Percentiles rank a stretch among this genome's conserved stretches.
phyloP scores from a whole-genome alignment of 208 protist genomes.

The Crithidia mellificae region DNA sequence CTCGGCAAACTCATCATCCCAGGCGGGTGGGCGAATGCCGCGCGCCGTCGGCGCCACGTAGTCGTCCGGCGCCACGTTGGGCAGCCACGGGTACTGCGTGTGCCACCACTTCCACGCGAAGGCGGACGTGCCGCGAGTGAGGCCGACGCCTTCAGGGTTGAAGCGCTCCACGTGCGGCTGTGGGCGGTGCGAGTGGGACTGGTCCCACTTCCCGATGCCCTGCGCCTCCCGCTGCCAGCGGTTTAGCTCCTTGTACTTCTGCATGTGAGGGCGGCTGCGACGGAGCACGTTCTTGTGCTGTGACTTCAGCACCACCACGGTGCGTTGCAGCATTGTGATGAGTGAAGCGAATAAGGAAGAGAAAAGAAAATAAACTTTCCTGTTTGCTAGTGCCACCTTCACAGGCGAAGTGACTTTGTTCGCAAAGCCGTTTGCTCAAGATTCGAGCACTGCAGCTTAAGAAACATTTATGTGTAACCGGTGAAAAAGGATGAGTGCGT shows the following conservation, averaged over 20 bases:
- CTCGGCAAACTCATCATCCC: slow-evolving; percentile 79
- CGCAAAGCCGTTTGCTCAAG: no score
- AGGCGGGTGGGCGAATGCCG: slow-evolving; percentile 62
- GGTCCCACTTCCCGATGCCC: slow-evolving; percentile 89
- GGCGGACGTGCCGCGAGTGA: slow-evolving; percentile 80
- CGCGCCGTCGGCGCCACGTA: slow-evolving; percentile 39
- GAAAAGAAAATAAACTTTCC: no score
- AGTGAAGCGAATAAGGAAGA: no score
- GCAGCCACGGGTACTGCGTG: slow-evolving; percentile 90
- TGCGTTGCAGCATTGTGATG: slow-evolving; percentile 41
- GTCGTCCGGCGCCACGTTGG: slow-evolving; percentile 72
- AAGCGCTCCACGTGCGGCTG: slow-evolving; percentile 82
- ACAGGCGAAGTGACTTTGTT: no score
- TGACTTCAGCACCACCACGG: slow-evolving; percentile 56
- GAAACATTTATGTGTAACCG: no score
- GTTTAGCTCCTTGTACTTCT: slow-evolving; percentile 86
- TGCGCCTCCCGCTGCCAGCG: slow-evolving; percentile 91
- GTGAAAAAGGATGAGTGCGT: no score
- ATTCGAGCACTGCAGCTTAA: no score
- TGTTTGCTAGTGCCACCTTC: no score
- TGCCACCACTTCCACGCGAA: slow-evolving; percentile 91
- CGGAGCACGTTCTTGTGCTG: slow-evolving; percentile 85
- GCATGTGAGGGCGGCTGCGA: slow-evolving; percentile 76
- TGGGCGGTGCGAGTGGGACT: slow-evolving; percentile 84
- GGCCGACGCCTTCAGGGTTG: slow-evolving; percentile 83